Percentiles rank a stretch among this genome's conserved stretches.
phyloP scores from a whole-genome alignment of 257 asterid genomes.

The Solanum raphanifolium region DNA sequence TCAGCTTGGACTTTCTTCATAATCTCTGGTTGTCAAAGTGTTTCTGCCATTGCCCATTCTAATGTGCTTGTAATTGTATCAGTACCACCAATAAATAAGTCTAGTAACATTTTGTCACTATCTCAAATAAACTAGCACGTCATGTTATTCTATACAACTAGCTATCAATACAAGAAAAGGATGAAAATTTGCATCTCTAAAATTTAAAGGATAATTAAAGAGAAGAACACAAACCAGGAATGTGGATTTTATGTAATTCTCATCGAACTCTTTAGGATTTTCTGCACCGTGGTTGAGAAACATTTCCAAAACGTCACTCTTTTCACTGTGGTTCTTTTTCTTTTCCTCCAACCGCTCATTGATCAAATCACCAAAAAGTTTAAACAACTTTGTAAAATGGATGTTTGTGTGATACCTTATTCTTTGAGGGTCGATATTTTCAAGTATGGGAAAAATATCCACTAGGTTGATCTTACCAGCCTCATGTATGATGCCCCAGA shows the following conservation, averaged over 20 bases:
- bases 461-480: constrained; percentile 56
- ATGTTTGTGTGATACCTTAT: not conserved
- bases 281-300: not conserved
- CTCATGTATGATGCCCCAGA: constrained; percentile 32
- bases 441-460: constrained; percentile 41
- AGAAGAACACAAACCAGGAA: not conserved
- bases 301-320: not conserved
- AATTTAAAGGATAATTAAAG: too few species aligned
- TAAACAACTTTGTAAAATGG: not conserved
- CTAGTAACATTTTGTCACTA: not conserved
- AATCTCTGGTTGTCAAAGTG: too few species aligned
- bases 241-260: not conserved
- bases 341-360: not conserved
- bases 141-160: too few species aligned
- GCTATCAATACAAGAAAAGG: too few species aligned
- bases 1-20: too few species aligned
- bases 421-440: not conserved
- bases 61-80: constrained; percentile 5
- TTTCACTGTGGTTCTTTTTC: not conserved
- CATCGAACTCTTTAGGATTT: not conserved
- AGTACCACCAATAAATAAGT: constrained; percentile 10
- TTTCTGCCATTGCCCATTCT: too few species aligned
- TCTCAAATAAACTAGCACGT: not conserved
- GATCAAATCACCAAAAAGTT: not conserved
- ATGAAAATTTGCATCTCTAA: too few species aligned